These are phyloP conservation scores for Phytopythium vexans DNA, from an alignment of 352 stramenopile species.

Conservation along the genomic window DNA sequence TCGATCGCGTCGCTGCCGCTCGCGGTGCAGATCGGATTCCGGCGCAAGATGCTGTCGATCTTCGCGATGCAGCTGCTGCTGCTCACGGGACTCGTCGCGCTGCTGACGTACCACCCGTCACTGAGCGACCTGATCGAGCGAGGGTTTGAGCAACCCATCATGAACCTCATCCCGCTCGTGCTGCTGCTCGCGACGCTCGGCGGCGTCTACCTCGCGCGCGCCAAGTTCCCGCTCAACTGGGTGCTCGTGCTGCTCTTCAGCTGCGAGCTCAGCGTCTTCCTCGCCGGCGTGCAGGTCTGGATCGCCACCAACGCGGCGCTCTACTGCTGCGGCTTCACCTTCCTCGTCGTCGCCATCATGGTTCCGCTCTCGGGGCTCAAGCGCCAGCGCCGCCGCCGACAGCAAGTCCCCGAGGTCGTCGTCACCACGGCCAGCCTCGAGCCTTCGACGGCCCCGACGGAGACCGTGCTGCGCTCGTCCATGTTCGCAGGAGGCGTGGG, in stretches of 20 bases:
- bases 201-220: slow-evolving; percentile 37
- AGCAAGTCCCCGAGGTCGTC: background rate
- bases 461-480: slow-evolving; percentile 29
- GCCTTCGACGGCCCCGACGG: slow-evolving; percentile 8
- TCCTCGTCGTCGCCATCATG: slow-evolving; percentile 34
- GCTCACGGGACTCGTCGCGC: slow-evolving; percentile 24
- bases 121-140: slow-evolving; percentile 14
- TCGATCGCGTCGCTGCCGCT: slow-evolving; percentile 34
- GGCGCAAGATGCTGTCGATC: slow-evolving; percentile 41
- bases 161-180: slow-evolving; percentile 15
- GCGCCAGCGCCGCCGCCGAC: background rate
- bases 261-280: slow-evolving; percentile 26
- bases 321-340: slow-evolving; percentile 42
- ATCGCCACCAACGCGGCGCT: slow-evolving; percentile 36
- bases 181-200: slow-evolving; percentile 25
- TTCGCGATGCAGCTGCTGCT: slow-evolving; percentile 42
- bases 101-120: slow-evolving; percentile 23
- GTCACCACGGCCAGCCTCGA: background rate
- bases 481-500: slow-evolving; percentile 22
- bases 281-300: slow-evolving; percentile 40
- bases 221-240: slow-evolving; percentile 42
- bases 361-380: slow-evolving; percentile 29
- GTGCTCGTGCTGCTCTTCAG: slow-evolving; percentile 45
- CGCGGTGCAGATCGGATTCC: slow-evolving; percentile 39
- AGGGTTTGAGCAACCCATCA: slow-evolving; percentile 1